Evolutionary conservation across 176 grass and related monocot species (phyloP).

Genomic region (barley (Hordeum vulgare)): MorexV3_pseudomolecules_assembly NC_058519.1:270089909-270090408

Average conservation of each 20-base stretch:
- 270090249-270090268: constrained; percentile 84
- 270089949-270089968: background rate
- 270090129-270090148: background rate
- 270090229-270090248: constrained; percentile 99
- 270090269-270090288: constrained; percentile 81
- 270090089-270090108: no score
- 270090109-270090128: background rate
- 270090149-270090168: background rate
- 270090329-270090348: constrained; percentile 17
- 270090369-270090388: background rate
- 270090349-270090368: constrained; percentile 9
- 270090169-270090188: background rate
- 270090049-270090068: background rate
- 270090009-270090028: background rate
- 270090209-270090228: constrained; percentile 57
- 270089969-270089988: background rate
- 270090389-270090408: background rate
- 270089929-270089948: background rate
- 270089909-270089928: background rate
- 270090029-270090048: background rate
- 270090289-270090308: constrained; percentile 97
- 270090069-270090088: no score
- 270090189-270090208: background rate
- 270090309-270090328: constrained; percentile 62
- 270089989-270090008: background rate